A percentile compares a stretch with the other conserved stretches of the same genome.
These are phyloP conservation scores for Cinnamomum micranthum DNA, from an alignment of 164 flowering plant genomes.

Conservation along the genomic window DNA sequence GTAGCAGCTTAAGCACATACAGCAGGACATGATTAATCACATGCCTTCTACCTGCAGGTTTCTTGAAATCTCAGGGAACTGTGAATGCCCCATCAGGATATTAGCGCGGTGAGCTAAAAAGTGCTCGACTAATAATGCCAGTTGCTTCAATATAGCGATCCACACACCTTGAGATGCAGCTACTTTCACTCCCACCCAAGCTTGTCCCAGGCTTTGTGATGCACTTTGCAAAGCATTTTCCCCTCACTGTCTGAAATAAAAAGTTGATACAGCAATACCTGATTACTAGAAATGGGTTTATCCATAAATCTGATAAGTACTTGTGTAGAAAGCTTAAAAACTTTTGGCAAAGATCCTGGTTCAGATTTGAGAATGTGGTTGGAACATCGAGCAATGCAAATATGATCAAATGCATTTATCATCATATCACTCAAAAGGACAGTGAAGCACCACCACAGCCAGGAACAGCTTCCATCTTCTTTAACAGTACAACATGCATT, in stretches of 20 bases:
- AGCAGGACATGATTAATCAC: not conserved
- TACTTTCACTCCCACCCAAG: conserved; percentile 86
- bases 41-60: not conserved
- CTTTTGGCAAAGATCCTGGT: not conserved
- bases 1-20: not conserved
- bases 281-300: not conserved
- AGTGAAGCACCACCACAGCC: too few relatives aligned
- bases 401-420: too few relatives aligned
- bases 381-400: not conserved
- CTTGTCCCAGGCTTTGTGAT: conserved; percentile 90
- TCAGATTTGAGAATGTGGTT: not conserved
- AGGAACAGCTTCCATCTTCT: too few relatives aligned
- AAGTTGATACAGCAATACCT: not conserved
- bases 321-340: too few relatives aligned
- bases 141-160: conserved; percentile 98
- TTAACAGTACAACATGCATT: too few relatives aligned
- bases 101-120: conserved; percentile 49
- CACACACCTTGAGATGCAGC: conserved; percentile 90
- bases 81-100: not conserved
- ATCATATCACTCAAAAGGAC: too few relatives aligned
- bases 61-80: not conserved
- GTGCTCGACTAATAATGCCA: conserved; percentile 69
- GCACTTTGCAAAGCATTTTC: conserved; percentile 89
- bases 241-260: conserved; percentile 64
- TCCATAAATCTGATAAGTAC: not conserved